Evolutionary conservation across 1,139 yeast species (phyloP).

Genomic region (Blastobotrys buckinghamii): DNA sequence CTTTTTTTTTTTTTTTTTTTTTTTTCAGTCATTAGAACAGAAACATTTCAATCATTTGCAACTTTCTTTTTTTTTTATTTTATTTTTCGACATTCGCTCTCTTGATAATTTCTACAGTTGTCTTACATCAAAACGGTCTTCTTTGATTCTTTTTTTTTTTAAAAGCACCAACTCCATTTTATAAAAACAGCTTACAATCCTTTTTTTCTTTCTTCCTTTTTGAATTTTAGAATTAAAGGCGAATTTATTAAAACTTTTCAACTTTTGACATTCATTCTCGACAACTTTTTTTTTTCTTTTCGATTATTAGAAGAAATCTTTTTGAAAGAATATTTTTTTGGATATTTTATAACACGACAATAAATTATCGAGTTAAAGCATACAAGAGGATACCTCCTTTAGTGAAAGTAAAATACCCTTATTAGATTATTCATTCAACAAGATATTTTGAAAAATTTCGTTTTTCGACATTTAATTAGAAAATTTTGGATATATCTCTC

Average conservation of each 20-base stretch:
- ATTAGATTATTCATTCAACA: too few species aligned
- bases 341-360: neutral
- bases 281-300: neutral
- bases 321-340: too few species aligned
- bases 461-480: neutral
- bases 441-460: neutral
- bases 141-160: neutral
- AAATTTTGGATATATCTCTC: too few species aligned
- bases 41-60: too few species aligned
- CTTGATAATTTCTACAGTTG: neutral
- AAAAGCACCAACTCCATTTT: too few species aligned
- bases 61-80: neutral
- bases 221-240: too few species aligned
- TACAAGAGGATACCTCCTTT: neutral
- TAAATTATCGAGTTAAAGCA: neutral
- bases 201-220: neutral
- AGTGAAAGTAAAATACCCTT: neutral
- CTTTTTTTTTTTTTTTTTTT: too few species aligned
- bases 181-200: neutral
- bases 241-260: too few species aligned
- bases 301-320: neutral
- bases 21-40: too few species aligned
- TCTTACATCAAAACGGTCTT: neutral
- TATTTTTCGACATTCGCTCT: neutral
- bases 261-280: too few species aligned